Evolutionary conservation across 805 yeast species (phyloP).

Genomic region (Debaryomyces castellii): DNA sequence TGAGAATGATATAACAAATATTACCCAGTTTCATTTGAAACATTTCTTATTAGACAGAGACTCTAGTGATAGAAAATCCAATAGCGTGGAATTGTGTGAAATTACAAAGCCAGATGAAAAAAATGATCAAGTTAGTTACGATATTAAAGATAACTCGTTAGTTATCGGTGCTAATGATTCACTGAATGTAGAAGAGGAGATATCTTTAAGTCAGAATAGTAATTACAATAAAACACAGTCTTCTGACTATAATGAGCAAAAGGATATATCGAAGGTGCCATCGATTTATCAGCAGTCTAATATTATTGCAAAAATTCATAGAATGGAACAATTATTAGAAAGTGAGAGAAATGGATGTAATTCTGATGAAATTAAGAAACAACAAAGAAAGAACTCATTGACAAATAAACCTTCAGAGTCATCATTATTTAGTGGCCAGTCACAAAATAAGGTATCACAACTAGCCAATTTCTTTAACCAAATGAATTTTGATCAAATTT

Average conservation of each 20-base stretch:
- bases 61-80: constrained; percentile 17
- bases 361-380: constrained; percentile 3
- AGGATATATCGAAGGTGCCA: constrained; percentile 16
- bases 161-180: not conserved
- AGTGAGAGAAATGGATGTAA: constrained; percentile 8
- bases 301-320: constrained; percentile 24
- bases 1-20: constrained; percentile 87
- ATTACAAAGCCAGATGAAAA: constrained; percentile 6
- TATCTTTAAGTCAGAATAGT: too few species aligned
- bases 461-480: constrained; percentile 68
- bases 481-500: constrained; percentile 75
- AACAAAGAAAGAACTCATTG: constrained; percentile 6
- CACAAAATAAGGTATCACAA: constrained; percentile 49
- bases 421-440: constrained; percentile 5
- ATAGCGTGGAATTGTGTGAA: constrained; percentile 18
- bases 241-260: constrained; percentile 14
- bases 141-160: not conserved
- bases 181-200: too few species aligned
- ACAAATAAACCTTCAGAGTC: constrained; percentile 13
- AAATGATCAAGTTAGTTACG: constrained; percentile 2
- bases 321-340: constrained; percentile 26
- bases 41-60: constrained; percentile 65
- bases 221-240: too few species aligned
- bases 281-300: constrained; percentile 19
- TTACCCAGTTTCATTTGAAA: constrained; percentile 83